Percentiles rank a stretch among this genome's conserved stretches.
Evolutionary conservation across 306 rosid species (phyloP).

Genomic region (Amphicarpaea edgeworthii): DNA sequence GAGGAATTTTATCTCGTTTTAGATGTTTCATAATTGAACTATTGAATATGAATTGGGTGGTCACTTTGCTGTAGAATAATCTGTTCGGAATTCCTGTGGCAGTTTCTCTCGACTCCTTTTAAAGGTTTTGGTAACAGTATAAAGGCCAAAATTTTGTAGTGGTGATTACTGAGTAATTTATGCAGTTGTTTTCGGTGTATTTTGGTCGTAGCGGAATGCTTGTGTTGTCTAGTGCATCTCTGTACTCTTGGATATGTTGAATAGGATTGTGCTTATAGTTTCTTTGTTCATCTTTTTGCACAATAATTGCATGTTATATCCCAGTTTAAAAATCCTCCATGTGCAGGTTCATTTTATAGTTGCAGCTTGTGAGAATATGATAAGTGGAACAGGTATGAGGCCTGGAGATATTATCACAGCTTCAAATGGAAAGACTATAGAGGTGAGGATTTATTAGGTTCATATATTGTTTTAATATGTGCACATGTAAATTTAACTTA

Average conservation of each 20-base stretch:
- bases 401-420: constrained; percentile 98
- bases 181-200: constrained; percentile 6
- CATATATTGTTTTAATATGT: neutral
- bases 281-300: neutral
- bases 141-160: neutral
- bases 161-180: neutral
- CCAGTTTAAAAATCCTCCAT: neutral
- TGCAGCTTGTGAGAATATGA: constrained; percentile 99
- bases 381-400: constrained; percentile 99
- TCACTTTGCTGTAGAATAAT: neutral
- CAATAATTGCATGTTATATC: constrained; percentile 5
- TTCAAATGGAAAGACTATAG: constrained; percentile 99
- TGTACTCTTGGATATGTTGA: constrained; percentile 1
- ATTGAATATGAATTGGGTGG: constrained; percentile 26
- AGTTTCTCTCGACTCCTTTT: constrained; percentile 22
- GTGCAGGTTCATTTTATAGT: constrained; percentile 95
- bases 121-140: constrained; percentile 12
- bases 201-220: constrained; percentile 18
- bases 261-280: constrained; percentile 6
- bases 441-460: constrained; percentile 59
- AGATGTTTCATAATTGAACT: constrained; percentile 15
- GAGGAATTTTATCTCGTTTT: constrained; percentile 21
- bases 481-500: neutral
- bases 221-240: constrained; percentile 1
- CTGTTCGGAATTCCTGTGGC: constrained; percentile 18